phyloP scores from a whole-genome alignment of 345 rosid genomes.

The Mangifera indica region DNA sequence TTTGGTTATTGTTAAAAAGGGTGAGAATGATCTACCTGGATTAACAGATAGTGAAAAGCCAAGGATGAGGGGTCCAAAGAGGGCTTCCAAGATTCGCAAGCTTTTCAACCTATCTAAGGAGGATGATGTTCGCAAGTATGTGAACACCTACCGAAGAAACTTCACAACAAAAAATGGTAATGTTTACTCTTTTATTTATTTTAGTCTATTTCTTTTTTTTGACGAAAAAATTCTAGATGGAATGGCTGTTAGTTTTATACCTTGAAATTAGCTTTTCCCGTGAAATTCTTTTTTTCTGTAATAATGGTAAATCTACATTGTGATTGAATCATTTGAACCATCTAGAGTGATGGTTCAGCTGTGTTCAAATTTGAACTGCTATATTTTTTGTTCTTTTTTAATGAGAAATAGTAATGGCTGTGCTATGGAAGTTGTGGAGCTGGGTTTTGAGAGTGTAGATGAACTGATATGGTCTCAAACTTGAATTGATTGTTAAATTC shows the following conservation, averaged over 20 bases:
- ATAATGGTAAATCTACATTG: background rate
- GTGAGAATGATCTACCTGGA: background rate
- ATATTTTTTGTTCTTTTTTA: background rate
- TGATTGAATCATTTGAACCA: too few relatives aligned
- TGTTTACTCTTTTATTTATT: background rate
- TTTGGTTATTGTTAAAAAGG: slow-evolving; percentile 41
- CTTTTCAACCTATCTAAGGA: slow-evolving; percentile 45
- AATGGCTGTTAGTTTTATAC: background rate
- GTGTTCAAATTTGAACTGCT: background rate
- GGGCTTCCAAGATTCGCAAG: slow-evolving; percentile 44
- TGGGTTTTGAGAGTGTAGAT: background rate
- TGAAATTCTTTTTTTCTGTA: background rate
- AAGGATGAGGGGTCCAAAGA: slow-evolving; percentile 24
- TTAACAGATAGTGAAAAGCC: background rate
- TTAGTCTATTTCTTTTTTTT: background rate
- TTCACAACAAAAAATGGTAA: slow-evolving; percentile 43
- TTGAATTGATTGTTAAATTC: background rate
- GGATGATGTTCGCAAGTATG: slow-evolving; percentile 48
- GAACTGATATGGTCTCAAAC: background rate
- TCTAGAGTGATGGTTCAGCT: background rate
- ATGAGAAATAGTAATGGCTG: background rate
- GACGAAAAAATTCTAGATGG: background rate
- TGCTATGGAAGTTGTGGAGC: too few relatives aligned
- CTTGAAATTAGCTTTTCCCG: background rate
- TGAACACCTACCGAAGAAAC: slow-evolving; percentile 41